Evolutionary conservation across 495 filamentous ascomycete genomes (phyloP), one percentile per base, ranked within the genome.

Genomic region (Physcia stellaris): DNA sequence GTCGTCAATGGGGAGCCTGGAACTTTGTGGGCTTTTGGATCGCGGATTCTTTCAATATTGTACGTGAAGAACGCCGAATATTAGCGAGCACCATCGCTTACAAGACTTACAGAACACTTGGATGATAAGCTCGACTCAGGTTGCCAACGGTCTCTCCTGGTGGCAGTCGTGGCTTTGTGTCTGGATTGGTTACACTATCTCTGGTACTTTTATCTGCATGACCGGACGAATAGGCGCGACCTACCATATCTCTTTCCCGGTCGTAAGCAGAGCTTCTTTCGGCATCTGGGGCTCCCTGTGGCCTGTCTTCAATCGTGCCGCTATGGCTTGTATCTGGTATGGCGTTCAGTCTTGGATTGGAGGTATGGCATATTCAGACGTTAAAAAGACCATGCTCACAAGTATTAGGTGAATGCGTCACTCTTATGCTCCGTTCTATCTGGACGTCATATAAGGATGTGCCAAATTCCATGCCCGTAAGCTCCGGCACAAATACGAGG

Each of bases 101-200:
- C 20, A 15, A 23, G 7, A 15, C 23, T 16, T 24, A 19, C 35
- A 73, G 64, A 95, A 95, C 58, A 95, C 87, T 12, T 95, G 87
- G 87, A 94, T 94, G 87, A 94, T 94, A 44, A 75, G 79, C 0
- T 87, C 83, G 10, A 79, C 83, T 4, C 79, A 79, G 62, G 87
- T 93, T 53, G 68, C 77, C 0, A 63, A 59, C 40, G 82, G 86
- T 5, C 64, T 94, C 32, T 83, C 84, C 4, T 95, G 87, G 87
- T 95, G 87, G 87, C 86, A 94, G 58, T 76, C 83, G 2, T 94
- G 86, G 87, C 63, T 94, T 10, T 90, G 84, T 54, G 75, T 79
- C 28, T 86, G 80, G 81, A 63, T 84, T 18, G 86, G 86, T 35
- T 93, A 93, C 52, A 66, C 75, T 28, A 77, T 93, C 43, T 72